Conservation (phyloP, 108 stramenopile genomes). For the Seminavis robusta region DNA sequence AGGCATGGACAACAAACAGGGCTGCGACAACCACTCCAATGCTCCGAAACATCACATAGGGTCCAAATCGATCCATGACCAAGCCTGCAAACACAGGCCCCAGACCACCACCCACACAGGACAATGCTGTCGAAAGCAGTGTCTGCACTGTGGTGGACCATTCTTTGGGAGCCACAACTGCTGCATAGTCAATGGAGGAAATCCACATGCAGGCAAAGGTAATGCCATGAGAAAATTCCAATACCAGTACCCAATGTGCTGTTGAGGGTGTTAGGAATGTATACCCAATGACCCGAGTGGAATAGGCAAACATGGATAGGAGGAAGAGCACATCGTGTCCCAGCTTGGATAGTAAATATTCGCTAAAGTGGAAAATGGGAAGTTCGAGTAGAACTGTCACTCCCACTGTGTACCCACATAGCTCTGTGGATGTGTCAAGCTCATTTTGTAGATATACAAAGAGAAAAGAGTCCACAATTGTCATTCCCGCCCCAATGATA, state of each 20-base stretch:
- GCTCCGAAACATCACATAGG: slow-evolving; percentile 39
- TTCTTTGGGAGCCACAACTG: slow-evolving; percentile 17
- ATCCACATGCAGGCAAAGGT: slow-evolving; percentile 41
- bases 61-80: slow-evolving; percentile 42
- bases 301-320: slow-evolving; percentile 29
- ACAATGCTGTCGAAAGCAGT: slow-evolving; percentile 30
- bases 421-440: slow-evolving; percentile 21
- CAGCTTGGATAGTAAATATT: slow-evolving; percentile 13
- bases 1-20: no score
- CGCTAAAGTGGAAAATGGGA: slow-evolving; percentile 35
- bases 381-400: slow-evolving; percentile 34
- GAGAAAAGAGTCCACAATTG: slow-evolving; percentile 36
- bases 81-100: slow-evolving; percentile 41
- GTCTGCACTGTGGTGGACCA: slow-evolving; percentile 33
- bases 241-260: slow-evolving; percentile 19
- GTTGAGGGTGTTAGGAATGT: slow-evolving; percentile 31
- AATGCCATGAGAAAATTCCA: slow-evolving; percentile 33
- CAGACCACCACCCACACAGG: slow-evolving; percentile 31
- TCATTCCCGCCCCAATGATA: slow-evolving; percentile 48
- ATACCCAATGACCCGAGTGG: slow-evolving; percentile 33
- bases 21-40: no score
- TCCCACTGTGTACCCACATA: slow-evolving; percentile 33
- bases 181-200: slow-evolving; percentile 30
- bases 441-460: slow-evolving; percentile 42
- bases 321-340: slow-evolving; percentile 34